Base-by-base conservation (phyloP, 2,329 filamentous ascomycete genomes). In the Stemphylium beticola region DNA sequence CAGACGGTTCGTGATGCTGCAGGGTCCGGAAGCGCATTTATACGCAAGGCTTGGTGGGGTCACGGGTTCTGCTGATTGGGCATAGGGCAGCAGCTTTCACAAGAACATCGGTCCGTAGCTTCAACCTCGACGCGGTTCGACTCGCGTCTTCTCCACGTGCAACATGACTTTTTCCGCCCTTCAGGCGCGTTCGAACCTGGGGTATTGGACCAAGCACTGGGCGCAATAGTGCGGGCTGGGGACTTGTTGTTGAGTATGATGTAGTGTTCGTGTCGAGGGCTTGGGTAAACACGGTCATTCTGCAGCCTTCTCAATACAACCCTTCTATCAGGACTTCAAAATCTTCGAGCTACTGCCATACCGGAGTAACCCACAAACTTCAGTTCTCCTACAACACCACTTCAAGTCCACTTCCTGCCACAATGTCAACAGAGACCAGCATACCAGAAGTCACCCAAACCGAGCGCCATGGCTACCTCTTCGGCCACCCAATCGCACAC, bases 401-500 rank as follows among this genome's bases (percentile, higher is more conserved):
- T 2, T 18, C 20, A 24, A 41, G 8, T 15, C 26, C 26, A 36
- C 26, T n/a, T 14, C 11, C 4, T 33, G 22, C 10, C 20, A 59
- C 20, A 49, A 66, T 67, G 58, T 56, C 63, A 12, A 55, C 53
- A 15, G 53, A 58, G 39, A 60, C 52, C 15, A 48, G 34, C 29
- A 37, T 50, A 20, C 58, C 64, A 49, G 55, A 64, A 3, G 46
- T 58, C 22, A 59, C 58, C 18, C 58, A 58, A 15, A 61, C 67
- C 10, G 64, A 83, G 59, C 75, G 79, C 20, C 77, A 82, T 60
- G 82, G 81, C 58, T 85, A 84, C 61, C 79, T 85, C 18, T 84
- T 85, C 57, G 83, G 83, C 51, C 79, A 83, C 66, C 83, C 80
- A 5, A 82, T 85, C 40, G 77, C 82, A 33, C 83, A 85, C 64